phyloP scores from a whole-genome alignment of 2,329 filamentous ascomycete species.

The Dactylonectria macrodidyma region DNA sequence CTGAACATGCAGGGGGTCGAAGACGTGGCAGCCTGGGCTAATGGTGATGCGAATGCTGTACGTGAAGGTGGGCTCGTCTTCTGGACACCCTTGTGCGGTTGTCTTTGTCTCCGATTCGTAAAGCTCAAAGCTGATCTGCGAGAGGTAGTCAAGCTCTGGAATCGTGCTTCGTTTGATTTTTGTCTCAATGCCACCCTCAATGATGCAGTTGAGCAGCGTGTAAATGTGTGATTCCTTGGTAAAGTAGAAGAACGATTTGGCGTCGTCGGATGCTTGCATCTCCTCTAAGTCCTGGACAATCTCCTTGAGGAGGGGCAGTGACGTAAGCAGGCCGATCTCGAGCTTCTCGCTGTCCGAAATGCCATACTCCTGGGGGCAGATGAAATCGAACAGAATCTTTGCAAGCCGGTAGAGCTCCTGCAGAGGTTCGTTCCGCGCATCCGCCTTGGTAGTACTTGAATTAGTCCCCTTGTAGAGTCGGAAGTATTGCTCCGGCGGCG shows the following conservation, averaged over 20 bases:
- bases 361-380: conserved; percentile 97
- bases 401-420: conserved; percentile 93
- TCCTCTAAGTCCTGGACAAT: conserved; percentile 98
- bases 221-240: conserved; percentile 99
- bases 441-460: conserved; percentile 79
- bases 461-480: conserved; percentile 87
- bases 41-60: conserved; percentile 98
- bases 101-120: conserved; percentile 91
- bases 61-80: conserved; percentile 81
- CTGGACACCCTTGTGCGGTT: conserved; percentile 53
- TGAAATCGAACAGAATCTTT: conserved; percentile 97
- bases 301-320: conserved; percentile 92
- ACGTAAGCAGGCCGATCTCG: conserved; percentile 97
- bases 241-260: conserved; percentile 98
- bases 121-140: conserved; percentile 97
- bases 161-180: conserved; percentile 97
- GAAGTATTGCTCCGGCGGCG: conserved; percentile 83
- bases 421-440: conserved; percentile 88
- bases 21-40: conserved; percentile 95
- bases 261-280: conserved; percentile 93
- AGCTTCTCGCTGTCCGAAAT: conserved; percentile 97
- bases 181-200: conserved; percentile 96
- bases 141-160: conserved; percentile 96
- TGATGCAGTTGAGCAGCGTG: conserved; percentile 96
- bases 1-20: conserved; percentile 95